Evolutionary conservation across 345 rosid genomes (phyloP), one percentile per base, ranked within the genome.

Genomic region (Excoecaria agallocha): DNA sequence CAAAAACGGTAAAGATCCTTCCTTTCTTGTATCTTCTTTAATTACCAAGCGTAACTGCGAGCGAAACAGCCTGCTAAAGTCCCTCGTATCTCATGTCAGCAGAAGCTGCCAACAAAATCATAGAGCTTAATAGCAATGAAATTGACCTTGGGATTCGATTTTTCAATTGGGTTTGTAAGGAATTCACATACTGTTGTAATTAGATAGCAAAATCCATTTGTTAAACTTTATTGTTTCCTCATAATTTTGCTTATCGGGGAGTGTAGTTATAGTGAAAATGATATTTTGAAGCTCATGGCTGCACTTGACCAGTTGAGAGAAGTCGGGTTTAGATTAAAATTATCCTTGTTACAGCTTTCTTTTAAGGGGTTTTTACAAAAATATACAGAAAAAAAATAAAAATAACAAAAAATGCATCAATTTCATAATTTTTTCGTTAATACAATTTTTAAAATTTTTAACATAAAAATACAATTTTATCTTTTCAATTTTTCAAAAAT

Each of bases 271-370:
- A 63, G 68, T 73, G 79, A 83, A 73, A 39, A 63, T 71, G 81
- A 77, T 8, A 74, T 78, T 59, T 73, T 85, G 81, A 78, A 80
- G 73, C 80, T 83, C 41, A 76, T 80, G 78, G 68, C 9, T 72
- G 73, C 83, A 25, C 75, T 86, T 74, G 82, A 84, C 68, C 82
- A 68, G 64, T 66, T 83, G 19, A 64, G 84, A 50, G 67, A 71
- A 55, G 68, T 15, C 12, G 85, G 90, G 49, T 83, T 87, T 75
- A 74, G 80, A 69, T 78, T 83, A 25, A 83, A 87, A n/a, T 41
- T 87, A 85, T 68, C 88, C 90, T 66, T 81, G 82, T 78, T 83
- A 85, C 59, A 85, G 85, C 80, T 61, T 79, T 72, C 78, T 87
- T 61, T 76, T 85, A 69, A n/a, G n/a, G n/a, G n/a, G n/a, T n/a